Percentiles rank a stretch among this genome's conserved stretches.
Conservation (phyloP, 352 stramenopile species). For the Pythium aristosporum region DNA sequence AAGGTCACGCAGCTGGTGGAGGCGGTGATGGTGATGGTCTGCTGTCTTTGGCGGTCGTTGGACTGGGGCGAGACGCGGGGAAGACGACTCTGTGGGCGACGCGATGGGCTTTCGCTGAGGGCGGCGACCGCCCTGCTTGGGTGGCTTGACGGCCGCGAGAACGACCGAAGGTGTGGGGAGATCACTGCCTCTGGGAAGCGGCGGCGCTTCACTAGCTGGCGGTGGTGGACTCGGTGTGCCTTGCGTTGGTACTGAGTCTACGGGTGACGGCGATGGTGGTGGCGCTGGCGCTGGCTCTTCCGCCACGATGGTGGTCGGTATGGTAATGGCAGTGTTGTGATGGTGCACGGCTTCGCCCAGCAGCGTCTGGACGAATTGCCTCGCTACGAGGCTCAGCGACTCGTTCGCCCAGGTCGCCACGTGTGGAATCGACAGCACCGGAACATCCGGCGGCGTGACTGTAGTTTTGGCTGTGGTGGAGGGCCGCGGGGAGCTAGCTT, state of each 20-base stretch:
- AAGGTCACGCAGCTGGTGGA: neutral
- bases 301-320: neutral
- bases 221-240: neutral
- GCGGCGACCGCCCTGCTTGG: neutral
- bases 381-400: neutral
- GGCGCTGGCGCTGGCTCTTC: neutral
- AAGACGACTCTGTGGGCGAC: neutral
- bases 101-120: neutral
- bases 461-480: neutral
- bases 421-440: neutral
- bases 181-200: neutral
- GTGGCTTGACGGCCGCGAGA: neutral
- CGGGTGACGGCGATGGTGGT: neutral
- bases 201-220: neutral
- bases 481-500: neutral
- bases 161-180: neutral
- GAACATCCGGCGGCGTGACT: neutral
- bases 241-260: neutral
- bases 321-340: too few relatives aligned
- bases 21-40: neutral
- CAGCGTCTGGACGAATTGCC: neutral
- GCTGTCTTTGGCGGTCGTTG: constrained; percentile 6
- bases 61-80: neutral
- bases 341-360: neutral
- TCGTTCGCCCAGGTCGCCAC: neutral